Conservation (phyloP, 2,329 filamentous ascomycete genomes). For the Exophiala aquamarina region DNA sequence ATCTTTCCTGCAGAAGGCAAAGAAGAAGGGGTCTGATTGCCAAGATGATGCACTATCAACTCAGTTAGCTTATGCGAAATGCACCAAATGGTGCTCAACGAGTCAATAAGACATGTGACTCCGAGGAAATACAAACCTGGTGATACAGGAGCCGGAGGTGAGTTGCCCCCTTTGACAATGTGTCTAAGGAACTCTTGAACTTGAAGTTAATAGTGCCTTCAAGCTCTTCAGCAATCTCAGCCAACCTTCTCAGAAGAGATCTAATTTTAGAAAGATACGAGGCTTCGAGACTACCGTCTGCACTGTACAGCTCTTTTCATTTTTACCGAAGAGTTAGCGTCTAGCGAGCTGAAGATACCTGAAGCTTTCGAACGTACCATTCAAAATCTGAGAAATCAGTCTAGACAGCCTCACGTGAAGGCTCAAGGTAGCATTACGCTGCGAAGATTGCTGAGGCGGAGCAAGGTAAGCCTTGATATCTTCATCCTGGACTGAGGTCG, state of each 20-base stretch:
- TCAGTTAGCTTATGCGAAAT: not conserved
- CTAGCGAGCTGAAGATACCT: not conserved
- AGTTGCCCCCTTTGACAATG: constrained; percentile 1
- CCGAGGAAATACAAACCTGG: not conserved
- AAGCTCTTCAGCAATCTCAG: constrained; percentile 1
- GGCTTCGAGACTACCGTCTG: constrained; percentile 2
- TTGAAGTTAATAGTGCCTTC: constrained; percentile 4
- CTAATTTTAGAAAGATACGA: not conserved
- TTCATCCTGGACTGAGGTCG: constrained; percentile 50
- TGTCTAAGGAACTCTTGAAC: constrained; percentile 2
- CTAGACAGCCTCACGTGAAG: constrained; percentile 50
- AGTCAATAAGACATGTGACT: not conserved
- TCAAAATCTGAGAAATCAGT: constrained; percentile 47
- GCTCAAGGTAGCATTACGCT: constrained; percentile 41
- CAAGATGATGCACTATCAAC: not conserved
- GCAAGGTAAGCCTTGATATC: constrained; percentile 51
- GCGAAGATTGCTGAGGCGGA: constrained; percentile 39
- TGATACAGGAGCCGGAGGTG: constrained; percentile 1
- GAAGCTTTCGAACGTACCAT: constrained; percentile 38
- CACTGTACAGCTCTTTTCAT: not conserved
- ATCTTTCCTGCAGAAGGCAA: constrained; percentile 1
- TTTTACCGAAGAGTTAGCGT: not conserved
- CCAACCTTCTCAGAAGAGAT: not conserved
- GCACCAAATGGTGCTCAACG: not conserved
- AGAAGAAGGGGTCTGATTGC: not conserved